Conservation (phyloP, 768 basidiomycete genomes). For the Xerocomellus amylosporus region DNA sequence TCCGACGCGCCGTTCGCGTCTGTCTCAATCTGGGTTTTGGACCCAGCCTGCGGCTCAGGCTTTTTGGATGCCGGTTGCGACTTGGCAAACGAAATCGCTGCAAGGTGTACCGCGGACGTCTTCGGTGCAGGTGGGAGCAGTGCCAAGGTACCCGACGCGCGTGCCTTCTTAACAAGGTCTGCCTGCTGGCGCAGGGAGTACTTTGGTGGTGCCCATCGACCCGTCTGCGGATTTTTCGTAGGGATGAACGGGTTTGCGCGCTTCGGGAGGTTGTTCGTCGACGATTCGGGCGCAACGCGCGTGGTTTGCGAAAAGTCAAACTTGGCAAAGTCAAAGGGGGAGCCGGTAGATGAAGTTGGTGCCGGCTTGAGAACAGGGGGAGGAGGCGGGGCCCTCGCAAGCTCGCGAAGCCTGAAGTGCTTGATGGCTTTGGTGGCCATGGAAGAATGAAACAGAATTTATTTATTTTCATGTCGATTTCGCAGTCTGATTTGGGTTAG, state of each 20-base stretch:
- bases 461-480: background rate
- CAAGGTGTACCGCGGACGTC: constrained; percentile 30
- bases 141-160: constrained; percentile 47
- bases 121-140: constrained; percentile 73
- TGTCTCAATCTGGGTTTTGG: background rate
- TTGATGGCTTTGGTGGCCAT: constrained; percentile 28
- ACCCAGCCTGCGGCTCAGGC: background rate
- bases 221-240: constrained; percentile 53
- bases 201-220: constrained; percentile 65
- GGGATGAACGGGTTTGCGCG: constrained; percentile 69
- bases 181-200: constrained; percentile 77
- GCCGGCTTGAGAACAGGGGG: constrained; percentile 27
- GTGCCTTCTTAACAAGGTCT: constrained; percentile 72
- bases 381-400: constrained; percentile 15
- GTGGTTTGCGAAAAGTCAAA: constrained; percentile 20
- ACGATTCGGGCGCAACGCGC: background rate
- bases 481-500: no score
- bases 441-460: background rate
- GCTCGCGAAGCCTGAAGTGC: constrained; percentile 26
- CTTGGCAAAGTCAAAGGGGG: constrained; percentile 18
- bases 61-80: constrained; percentile 9
- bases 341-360: background rate
- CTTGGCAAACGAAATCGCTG: constrained; percentile 19
- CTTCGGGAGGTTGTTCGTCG: constrained; percentile 18
- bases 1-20: background rate